A percentile compares a stretch with the other conserved stretches of the same genome.
Conservation (phyloP, 2,329 filamentous ascomycete genomes). For the Claviceps sp. region DNA sequence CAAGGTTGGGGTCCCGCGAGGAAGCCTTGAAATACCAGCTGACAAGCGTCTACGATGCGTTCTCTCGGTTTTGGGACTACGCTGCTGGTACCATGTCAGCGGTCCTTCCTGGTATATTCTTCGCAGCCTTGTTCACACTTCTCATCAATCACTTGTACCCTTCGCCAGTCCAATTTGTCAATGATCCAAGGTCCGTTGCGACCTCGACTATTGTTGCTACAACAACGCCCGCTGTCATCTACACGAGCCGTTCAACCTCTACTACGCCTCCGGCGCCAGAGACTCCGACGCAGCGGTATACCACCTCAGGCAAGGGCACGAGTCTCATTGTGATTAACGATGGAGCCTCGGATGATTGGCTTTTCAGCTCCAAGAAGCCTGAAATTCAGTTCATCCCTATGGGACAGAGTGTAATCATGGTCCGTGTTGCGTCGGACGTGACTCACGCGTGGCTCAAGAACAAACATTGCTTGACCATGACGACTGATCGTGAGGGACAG, state of each 20-base stretch:
- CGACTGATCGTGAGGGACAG: conserved; percentile 35
- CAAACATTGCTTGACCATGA: conserved; percentile 38
- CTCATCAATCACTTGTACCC: conserved; percentile 17
- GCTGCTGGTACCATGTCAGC: conserved; percentile 6
- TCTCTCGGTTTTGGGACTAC: conserved; percentile 1
- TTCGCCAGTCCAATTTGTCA: conserved; percentile 7
- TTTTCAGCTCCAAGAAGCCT: conserved; percentile 20
- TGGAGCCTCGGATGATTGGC: conserved; percentile 18
- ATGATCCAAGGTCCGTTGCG: neutral
- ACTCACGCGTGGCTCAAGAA: conserved; percentile 42
- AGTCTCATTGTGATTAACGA: conserved; percentile 18
- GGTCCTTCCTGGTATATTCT: conserved; percentile 13
- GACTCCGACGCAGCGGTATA: neutral
- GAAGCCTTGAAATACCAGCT: conserved; percentile 1
- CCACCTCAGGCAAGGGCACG: conserved; percentile 11
- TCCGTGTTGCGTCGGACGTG: conserved; percentile 36
- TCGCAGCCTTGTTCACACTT: conserved; percentile 12
- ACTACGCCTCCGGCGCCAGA: conserved; percentile 1
- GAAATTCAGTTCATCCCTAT: conserved; percentile 17
- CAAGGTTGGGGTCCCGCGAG: neutral
- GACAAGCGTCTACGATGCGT: neutral
- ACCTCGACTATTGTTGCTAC: conserved; percentile 13
- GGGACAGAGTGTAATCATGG: conserved; percentile 36
- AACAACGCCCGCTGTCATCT: conserved; percentile 4
- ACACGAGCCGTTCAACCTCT: conserved; percentile 7